These are phyloP conservation scores for Athelia sp. DNA, from an alignment of 1,284 basidiomycete genomes.

Conservation along the genomic window DNA sequence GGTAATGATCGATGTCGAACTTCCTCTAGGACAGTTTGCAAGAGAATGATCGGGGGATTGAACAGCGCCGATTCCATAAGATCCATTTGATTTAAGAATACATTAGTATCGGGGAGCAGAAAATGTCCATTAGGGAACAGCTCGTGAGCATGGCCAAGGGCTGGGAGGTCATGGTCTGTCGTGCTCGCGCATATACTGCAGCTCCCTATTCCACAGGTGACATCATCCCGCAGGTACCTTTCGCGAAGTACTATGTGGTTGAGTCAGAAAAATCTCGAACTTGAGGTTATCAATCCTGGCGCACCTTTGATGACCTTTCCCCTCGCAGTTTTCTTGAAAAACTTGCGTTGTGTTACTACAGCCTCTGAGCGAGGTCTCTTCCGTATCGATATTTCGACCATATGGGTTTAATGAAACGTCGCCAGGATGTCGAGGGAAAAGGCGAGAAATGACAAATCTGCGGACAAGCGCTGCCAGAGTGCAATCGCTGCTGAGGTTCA, in stretches of 20 bases:
- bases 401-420: slow-evolving; percentile 10
- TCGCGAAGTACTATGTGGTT: slow-evolving; percentile 74
- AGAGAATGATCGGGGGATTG: slow-evolving; percentile 75
- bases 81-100: slow-evolving; percentile 96
- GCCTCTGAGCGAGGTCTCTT: slow-evolving; percentile 74
- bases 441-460: no score
- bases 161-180: slow-evolving; percentile 38
- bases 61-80: slow-evolving; percentile 77
- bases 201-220: slow-evolving; percentile 80
- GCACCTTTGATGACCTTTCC: slow-evolving; percentile 93
- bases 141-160: slow-evolving; percentile 48
- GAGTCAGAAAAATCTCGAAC: slow-evolving; percentile 2
- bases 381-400: slow-evolving; percentile 70
- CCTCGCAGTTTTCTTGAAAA: slow-evolving; percentile 90
- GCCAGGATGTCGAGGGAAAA: no score
- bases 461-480: no score
- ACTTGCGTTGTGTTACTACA: slow-evolving; percentile 78
- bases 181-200: slow-evolving; percentile 59
- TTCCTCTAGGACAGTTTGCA: slow-evolving; percentile 96
- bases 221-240: slow-evolving; percentile 90
- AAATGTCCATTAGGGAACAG: slow-evolving; percentile 69
- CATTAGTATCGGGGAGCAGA: slow-evolving; percentile 92
- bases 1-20: slow-evolving; percentile 93
- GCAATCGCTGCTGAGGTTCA: no score
- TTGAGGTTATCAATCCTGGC: slow-evolving; percentile 8